phyloP scores from a whole-genome alignment of 495 filamentous ascomycete species.

The Hypoxylon crocopeplum region DNA sequence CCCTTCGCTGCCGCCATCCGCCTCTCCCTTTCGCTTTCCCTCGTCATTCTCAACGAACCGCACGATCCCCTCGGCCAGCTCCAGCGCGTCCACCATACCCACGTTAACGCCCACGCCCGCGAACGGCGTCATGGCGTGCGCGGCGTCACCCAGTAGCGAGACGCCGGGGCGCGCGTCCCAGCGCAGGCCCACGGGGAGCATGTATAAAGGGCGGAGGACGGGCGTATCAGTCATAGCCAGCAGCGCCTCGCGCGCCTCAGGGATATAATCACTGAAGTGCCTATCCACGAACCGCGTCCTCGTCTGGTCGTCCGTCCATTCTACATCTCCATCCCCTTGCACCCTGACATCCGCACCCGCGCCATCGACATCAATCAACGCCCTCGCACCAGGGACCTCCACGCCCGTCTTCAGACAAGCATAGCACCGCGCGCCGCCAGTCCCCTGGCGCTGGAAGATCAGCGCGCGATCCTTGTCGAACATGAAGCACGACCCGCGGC shows the following conservation, averaged over 20 bases:
- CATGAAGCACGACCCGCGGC: conserved; percentile 52
- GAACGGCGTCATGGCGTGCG: conserved; percentile 68
- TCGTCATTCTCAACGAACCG: conserved; percentile 8
- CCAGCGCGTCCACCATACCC: conserved; percentile 62
- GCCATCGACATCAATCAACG: conserved; percentile 30
- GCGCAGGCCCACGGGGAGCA: conserved; percentile 56
- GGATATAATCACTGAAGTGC: conserved; percentile 52
- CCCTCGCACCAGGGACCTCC: conserved; percentile 27
- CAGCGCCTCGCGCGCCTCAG: conserved; percentile 28
- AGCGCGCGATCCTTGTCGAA: conserved; percentile 44
- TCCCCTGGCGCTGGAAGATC: conserved; percentile 47
- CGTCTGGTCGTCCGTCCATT: conserved; percentile 33
- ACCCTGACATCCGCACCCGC: conserved; percentile 19
- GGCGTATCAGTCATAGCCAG: conserved; percentile 21
- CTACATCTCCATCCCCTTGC: conserved; percentile 45
- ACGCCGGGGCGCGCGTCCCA: conserved; percentile 55
- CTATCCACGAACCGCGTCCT: conserved; percentile 43
- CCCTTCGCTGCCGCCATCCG: not conserved
- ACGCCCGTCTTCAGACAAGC: conserved; percentile 40
- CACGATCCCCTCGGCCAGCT: conserved; percentile 46
- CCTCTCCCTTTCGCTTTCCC: not conserved
- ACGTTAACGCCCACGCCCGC: conserved; percentile 67
- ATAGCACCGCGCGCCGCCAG: conserved; percentile 52
- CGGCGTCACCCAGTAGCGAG: conserved; percentile 67
- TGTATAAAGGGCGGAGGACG: conserved; percentile 49